Evolutionary conservation across 2,329 filamentous ascomycete species (phyloP), one percentile per base, ranked within the genome.

Genomic region (Fonsecaea erecta): DNA sequence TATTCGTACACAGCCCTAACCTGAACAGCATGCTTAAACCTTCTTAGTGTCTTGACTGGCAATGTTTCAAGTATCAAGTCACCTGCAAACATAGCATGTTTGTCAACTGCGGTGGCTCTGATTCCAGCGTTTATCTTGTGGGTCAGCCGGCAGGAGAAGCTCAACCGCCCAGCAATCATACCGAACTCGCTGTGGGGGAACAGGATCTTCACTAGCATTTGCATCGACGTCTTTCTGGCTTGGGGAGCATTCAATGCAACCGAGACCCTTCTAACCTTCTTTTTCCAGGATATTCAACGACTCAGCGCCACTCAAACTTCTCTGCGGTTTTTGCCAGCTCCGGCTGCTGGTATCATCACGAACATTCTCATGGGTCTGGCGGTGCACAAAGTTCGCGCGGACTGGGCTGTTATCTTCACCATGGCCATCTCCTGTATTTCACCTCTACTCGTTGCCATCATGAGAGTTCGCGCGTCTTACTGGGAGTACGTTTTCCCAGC

Each of bases 151-250:
- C 84, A 84, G 58, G 82, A 83, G 57, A 77, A 75, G 12, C 71
- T 74, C 0, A 77, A 78, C 14, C 78, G 77, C 1, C 82, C 85
- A 14, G 85, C 86, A 0, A 73, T 89, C 8, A 88, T 89, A 21
- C 87, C 87, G 0, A 89, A 89, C 72, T 82, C 81, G 0, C 74
- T 89, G 0, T 89, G 87, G 87, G 79, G 76, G 14, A 87, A 85
- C 52, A 72, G 75, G 0, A 75, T 82, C 2, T 90, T 89, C 70
- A 82, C 84, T 0, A 80, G 77, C 35, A 82, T 87, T 26, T 89
- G 86, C 69, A 69, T 82, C 2, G 83, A 79, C 5, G 78, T 85
- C 0, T 74, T 82, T 12, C 67, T 85, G 2, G 77, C 81, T 0
- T 82, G 76, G 66, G 82, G 79, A 0, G 79, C 82, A 0, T 67